Percentiles rank a stretch among this genome's conserved stretches.
Conservation (phyloP, 768 basidiomycete species). For the Amanita subjunquillea region DNA sequence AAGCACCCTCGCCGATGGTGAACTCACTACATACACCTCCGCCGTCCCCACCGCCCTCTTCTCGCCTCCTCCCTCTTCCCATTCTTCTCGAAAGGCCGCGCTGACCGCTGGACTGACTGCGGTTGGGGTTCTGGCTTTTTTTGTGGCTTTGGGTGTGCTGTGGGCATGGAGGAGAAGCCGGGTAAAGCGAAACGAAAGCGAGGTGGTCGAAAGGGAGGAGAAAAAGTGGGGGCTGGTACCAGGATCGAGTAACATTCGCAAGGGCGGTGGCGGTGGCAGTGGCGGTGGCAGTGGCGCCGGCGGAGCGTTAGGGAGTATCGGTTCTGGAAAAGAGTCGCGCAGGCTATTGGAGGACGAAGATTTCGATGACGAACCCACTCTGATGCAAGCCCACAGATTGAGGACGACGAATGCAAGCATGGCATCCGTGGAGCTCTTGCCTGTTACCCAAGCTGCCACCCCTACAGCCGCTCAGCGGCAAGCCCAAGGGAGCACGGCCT, state of each 20-base stretch:
- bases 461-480: background rate
- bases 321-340: background rate
- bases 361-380: background rate
- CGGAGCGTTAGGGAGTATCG: background rate
- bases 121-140: background rate
- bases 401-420: background rate
- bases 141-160: background rate
- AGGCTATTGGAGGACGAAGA: background rate
- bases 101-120: background rate
- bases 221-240: background rate
- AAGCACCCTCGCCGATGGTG: background rate
- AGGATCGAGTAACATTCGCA: background rate
- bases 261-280: background rate
- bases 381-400: background rate
- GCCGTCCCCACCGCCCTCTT: background rate
- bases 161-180: background rate
- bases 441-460: background rate
- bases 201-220: background rate
- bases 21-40: background rate
- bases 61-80: background rate
- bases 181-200: background rate
- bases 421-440: background rate
- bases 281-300: background rate
- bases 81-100: background rate
- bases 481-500: background rate